Conservation (phyloP, 441 rosid genomes). For the Arabidopsis hybrid region DNA sequence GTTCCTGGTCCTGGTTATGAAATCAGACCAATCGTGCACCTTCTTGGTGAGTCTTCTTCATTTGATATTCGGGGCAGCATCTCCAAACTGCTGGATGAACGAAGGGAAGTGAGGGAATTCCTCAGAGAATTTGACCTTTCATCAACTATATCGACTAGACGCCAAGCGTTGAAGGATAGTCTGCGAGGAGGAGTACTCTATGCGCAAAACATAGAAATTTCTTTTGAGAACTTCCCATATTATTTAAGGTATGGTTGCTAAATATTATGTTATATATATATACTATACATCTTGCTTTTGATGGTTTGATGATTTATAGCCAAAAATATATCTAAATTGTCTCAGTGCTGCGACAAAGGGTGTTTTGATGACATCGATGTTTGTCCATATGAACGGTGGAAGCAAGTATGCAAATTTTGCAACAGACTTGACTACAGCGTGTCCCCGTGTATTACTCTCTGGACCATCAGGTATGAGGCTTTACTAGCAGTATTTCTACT, state of each 20-base stretch:
- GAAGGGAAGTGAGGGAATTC: conserved; percentile 59
- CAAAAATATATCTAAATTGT: conserved; percentile 36
- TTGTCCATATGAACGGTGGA: conserved; percentile 80
- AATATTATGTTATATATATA: conserved; percentile 16
- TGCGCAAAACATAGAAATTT: conserved; percentile 73
- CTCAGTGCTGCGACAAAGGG: conserved; percentile 90
- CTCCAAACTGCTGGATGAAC: conserved; percentile 72
- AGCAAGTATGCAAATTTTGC: conserved; percentile 75
- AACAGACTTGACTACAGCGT: conserved; percentile 74
- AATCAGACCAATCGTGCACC: conserved; percentile 68
- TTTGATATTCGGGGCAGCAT: conserved; percentile 63
- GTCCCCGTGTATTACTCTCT: conserved; percentile 89
- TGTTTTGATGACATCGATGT: conserved; percentile 82
- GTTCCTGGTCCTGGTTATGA: conserved; percentile 61
- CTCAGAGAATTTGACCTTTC: conserved; percentile 62
- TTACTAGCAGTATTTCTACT: conserved; percentile 17
- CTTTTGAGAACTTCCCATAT: conserved; percentile 91
- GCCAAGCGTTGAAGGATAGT: conserved; percentile 77
- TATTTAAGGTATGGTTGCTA: conserved; percentile 69
- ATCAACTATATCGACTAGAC: conserved; percentile 63
- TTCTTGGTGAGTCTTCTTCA: conserved; percentile 68
- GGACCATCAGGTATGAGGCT: conserved; percentile 90
- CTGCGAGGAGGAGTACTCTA: conserved; percentile 70
- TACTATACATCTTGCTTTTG: conserved; percentile 2
- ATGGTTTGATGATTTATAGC: conserved; percentile 25